phyloP scores from a whole-genome alignment of 768 basidiomycete genomes.

The Boletus reticuloceps region DNA sequence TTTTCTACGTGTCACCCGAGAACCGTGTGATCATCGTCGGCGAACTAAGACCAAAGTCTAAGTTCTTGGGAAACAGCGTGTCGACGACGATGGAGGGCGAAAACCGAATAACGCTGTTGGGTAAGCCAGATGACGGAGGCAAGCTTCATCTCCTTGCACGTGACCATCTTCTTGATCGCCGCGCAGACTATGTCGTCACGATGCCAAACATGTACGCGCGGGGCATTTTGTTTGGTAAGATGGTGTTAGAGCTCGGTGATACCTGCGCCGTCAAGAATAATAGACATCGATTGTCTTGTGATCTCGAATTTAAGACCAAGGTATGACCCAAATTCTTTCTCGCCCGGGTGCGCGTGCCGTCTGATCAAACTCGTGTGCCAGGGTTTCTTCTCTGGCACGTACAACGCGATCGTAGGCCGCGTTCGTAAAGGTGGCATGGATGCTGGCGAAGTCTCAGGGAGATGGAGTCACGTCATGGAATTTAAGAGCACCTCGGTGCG shows the following conservation, averaged over 20 bases:
- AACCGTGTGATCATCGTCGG: conserved; percentile 87
- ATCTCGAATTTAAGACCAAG: conserved; percentile 98
- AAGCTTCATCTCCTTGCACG: conserved; percentile 29
- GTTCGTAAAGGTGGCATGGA: conserved; percentile 63
- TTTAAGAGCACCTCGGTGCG: conserved; percentile 68
- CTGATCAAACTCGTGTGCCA: conserved; percentile 24
- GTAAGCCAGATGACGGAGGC: conserved; percentile 85
- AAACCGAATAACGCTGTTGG: conserved; percentile 81
- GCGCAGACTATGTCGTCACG: conserved; percentile 76
- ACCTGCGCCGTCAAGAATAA: conserved; percentile 82
- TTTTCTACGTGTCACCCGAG: conserved; percentile 90
- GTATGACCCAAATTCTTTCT: conserved; percentile 34
- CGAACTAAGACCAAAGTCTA: conserved; percentile 92
- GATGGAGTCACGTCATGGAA: conserved; percentile 91
- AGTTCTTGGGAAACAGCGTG: conserved; percentile 95
- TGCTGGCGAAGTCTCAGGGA: conserved; percentile 83
- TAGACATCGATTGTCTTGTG: conserved; percentile 67
- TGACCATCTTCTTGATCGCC: conserved; percentile 2
- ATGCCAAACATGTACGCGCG: conserved; percentile 99
- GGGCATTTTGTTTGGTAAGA: conserved; percentile 86
- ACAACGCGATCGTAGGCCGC: conserved; percentile 85
- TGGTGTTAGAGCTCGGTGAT: conserved; percentile 96
- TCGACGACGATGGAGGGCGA: conserved; percentile 97
- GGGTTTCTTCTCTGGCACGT: conserved; percentile 97
- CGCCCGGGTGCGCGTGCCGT: not conserved